Conservation (phyloP, 2,329 filamentous ascomycete species). For the Alternaria conjuncta region DNA sequence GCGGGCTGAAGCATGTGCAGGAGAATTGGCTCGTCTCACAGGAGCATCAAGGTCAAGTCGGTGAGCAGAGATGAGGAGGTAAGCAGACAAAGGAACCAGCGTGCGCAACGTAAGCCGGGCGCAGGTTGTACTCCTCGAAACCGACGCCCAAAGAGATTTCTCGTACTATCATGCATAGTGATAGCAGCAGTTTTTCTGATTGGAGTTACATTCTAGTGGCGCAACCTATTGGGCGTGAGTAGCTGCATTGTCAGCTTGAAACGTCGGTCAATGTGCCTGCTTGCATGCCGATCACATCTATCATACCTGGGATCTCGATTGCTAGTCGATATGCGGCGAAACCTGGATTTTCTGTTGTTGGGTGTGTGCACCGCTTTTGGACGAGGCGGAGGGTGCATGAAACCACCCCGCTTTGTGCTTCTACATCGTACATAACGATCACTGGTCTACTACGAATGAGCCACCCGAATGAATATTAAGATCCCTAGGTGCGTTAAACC, state of each 20-base stretch:
- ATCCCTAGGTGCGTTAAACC: no score
- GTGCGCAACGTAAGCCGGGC: neutral
- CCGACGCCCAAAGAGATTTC: neutral
- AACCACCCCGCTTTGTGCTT: neutral
- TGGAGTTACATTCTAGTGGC: neutral
- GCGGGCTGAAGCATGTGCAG: neutral
- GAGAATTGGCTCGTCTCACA: neutral
- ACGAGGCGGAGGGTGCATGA: neutral
- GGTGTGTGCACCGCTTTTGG: neutral
- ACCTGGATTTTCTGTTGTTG: neutral
- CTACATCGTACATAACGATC: neutral
- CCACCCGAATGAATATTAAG: no score
- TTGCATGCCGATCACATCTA: neutral
- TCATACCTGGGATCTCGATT: neutral
- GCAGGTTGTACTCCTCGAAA: neutral
- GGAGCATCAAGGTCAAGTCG: neutral
- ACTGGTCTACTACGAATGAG: no score
- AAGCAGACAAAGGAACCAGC: neutral
- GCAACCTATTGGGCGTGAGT: neutral
- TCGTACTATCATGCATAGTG: neutral
- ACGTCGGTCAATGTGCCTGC: neutral
- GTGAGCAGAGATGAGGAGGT: neutral
- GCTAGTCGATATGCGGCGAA: neutral
- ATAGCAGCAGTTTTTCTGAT: neutral
- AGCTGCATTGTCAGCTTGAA: constrained; percentile 2